Conservation (phyloP, 805 yeast species). For the Lipomyces kockii region DNA sequence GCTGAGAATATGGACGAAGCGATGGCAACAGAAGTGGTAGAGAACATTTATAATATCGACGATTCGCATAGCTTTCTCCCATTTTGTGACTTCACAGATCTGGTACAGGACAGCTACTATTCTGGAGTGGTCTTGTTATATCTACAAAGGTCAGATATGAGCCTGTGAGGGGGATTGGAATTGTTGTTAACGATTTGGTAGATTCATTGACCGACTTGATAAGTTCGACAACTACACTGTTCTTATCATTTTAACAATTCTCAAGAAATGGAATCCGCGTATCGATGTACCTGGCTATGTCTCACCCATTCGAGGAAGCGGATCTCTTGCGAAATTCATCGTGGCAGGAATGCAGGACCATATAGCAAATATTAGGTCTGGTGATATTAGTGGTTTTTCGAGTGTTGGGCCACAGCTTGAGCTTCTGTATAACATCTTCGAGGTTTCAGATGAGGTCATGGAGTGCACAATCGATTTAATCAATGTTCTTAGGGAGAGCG, state of each 20-base stretch:
- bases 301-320: slow-evolving; percentile 19
- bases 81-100: slow-evolving; percentile 24
- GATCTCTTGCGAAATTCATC: neutral
- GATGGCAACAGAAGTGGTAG: slow-evolving; percentile 11
- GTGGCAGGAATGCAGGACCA: slow-evolving; percentile 1
- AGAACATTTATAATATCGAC: slow-evolving; percentile 16
- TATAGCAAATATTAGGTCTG: neutral
- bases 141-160: slow-evolving; percentile 19
- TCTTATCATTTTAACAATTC: slow-evolving; percentile 13
- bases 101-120: slow-evolving; percentile 1
- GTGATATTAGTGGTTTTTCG: neutral
- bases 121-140: slow-evolving; percentile 18
- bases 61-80: slow-evolving; percentile 16
- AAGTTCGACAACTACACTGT: slow-evolving; percentile 16
- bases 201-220: slow-evolving; percentile 14
- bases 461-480: slow-evolving; percentile 4
- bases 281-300: neutral
- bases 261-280: slow-evolving; percentile 8
- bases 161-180: neutral
- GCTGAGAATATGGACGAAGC: slow-evolving; percentile 16
- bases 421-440: slow-evolving; percentile 11
- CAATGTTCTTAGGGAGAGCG: neutral
- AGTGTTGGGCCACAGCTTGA: slow-evolving; percentile 15
- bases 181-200: neutral
- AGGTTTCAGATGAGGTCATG: slow-evolving; percentile 4